Conservation (phyloP, 1,284 basidiomycete species). For the Boletus calvinii region DNA sequence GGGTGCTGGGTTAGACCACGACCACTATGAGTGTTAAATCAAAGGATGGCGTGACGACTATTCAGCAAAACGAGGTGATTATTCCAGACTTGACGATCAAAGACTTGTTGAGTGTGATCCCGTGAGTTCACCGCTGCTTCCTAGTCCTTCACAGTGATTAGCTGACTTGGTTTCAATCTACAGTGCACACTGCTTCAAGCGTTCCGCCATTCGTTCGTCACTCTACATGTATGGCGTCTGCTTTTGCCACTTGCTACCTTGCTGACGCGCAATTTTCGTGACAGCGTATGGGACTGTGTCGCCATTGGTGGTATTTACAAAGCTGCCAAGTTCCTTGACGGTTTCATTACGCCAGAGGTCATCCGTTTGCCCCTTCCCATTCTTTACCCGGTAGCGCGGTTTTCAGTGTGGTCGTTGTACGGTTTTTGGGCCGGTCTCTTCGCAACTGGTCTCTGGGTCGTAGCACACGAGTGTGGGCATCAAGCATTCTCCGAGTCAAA, state of each 20-base stretch:
- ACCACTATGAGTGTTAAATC: conserved; percentile 23
- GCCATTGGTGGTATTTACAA: conserved; percentile 75
- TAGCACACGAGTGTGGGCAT: conserved; percentile 93
- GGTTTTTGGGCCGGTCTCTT: conserved; percentile 84
- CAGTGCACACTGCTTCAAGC: conserved; percentile 90
- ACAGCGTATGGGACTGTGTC: conserved; percentile 72
- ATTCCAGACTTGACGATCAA: conserved; percentile 86
- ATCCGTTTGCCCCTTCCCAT: conserved; percentile 61
- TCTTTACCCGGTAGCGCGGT: conserved; percentile 63
- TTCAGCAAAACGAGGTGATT: conserved; percentile 61
- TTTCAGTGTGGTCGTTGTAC: conserved; percentile 83
- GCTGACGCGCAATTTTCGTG: conserved; percentile 13
- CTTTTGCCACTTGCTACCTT: conserved; percentile 23
- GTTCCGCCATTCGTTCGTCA: conserved; percentile 84
- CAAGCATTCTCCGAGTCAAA: conserved; percentile 98
- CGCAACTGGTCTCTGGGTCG: conserved; percentile 92
- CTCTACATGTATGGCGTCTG: conserved; percentile 63
- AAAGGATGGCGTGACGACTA: conserved; percentile 30
- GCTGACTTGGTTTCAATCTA: neutral
- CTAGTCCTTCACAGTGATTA: neutral
- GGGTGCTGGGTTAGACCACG: conserved; percentile 17
- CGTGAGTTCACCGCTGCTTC: conserved; percentile 50
- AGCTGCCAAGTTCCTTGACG: conserved; percentile 67
- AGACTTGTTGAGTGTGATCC: conserved; percentile 85
- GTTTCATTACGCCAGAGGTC: conserved; percentile 54